A percentile compares a stretch with the other conserved stretches of the same genome.
Conservation (phyloP, 2,329 filamentous ascomycete species). For the Achaetomium macrosporum region DNA sequence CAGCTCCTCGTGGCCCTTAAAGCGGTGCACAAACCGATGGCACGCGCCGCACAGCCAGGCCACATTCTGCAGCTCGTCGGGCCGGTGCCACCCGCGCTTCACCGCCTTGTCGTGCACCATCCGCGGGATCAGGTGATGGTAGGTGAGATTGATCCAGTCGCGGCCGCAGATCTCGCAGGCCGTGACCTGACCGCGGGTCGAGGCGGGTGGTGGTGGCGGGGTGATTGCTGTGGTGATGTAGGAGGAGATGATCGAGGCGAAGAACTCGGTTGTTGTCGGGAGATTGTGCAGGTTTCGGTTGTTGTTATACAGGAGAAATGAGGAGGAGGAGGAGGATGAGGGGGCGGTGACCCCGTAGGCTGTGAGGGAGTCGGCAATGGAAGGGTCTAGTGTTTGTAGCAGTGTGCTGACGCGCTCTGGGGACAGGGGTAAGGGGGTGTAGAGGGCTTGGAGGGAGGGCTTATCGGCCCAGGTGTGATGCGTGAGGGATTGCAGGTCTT, state of each 20-base stretch:
- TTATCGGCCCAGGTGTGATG: slow-evolving; percentile 51
- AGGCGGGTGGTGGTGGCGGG: slow-evolving; percentile 57
- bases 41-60: slow-evolving; percentile 84
- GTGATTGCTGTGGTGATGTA: slow-evolving; percentile 56
- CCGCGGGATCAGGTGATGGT: slow-evolving; percentile 81
- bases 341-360: slow-evolving; percentile 56
- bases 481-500: slow-evolving; percentile 53
- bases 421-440: slow-evolving; percentile 50
- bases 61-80: slow-evolving; percentile 70
- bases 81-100: slow-evolving; percentile 72
- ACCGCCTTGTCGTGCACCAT: slow-evolving; percentile 69
- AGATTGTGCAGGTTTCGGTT: slow-evolving; percentile 23
- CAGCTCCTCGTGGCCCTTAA: slow-evolving; percentile 71
- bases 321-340: slow-evolving; percentile 2
- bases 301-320: background rate
- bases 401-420: slow-evolving; percentile 44
- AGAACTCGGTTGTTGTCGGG: slow-evolving; percentile 46
- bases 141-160: slow-evolving; percentile 69
- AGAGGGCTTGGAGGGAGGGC: slow-evolving; percentile 45
- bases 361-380: slow-evolving; percentile 59
- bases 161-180: slow-evolving; percentile 73
- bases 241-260: slow-evolving; percentile 55
- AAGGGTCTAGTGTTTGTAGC: slow-evolving; percentile 50
- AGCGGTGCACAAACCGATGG: slow-evolving; percentile 73
- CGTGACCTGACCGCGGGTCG: slow-evolving; percentile 45